These are phyloP conservation scores for Gloeostereum incarnatum DNA, from an alignment of 768 basidiomycete species.

Conservation along the genomic window DNA sequence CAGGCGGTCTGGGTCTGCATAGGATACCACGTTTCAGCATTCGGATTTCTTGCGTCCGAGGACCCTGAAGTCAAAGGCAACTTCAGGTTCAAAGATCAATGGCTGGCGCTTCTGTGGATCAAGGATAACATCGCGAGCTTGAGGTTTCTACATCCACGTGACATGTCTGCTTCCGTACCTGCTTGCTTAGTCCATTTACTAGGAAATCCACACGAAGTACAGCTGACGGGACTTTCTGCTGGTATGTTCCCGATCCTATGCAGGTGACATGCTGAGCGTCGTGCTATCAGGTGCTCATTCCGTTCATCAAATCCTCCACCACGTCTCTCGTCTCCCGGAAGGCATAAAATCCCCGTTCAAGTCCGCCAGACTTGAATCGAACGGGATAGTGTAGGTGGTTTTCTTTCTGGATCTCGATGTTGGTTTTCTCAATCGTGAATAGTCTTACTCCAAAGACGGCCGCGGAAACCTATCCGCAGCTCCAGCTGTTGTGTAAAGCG, in stretches of 20 bases:
- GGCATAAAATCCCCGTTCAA: constrained; percentile 53
- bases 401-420: no score
- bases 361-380: constrained; percentile 63
- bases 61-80: constrained; percentile 57
- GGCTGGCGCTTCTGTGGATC: constrained; percentile 70
- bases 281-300: constrained; percentile 53
- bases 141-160: constrained; percentile 10
- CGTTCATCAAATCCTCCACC: constrained; percentile 66
- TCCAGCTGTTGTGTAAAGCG: constrained; percentile 48
- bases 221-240: constrained; percentile 64
- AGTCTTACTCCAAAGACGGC: constrained; percentile 60
- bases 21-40: constrained; percentile 67
- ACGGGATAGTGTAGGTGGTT: constrained; percentile 64
- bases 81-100: constrained; percentile 81
- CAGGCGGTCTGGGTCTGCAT: constrained; percentile 67
- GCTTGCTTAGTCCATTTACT: no score
- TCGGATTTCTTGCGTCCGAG: constrained; percentile 68
- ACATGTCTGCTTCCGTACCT: not conserved
- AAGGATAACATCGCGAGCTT: constrained; percentile 57
- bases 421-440: no score
- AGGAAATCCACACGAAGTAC: constrained; percentile 56
- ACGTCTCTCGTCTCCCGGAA: constrained; percentile 52
- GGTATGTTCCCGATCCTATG: constrained; percentile 27
- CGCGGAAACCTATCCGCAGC: constrained; percentile 49
- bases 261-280: not conserved